phyloP scores from a whole-genome alignment of 2,329 filamentous ascomycete genomes.

The Mollisiaceae sp. region DNA sequence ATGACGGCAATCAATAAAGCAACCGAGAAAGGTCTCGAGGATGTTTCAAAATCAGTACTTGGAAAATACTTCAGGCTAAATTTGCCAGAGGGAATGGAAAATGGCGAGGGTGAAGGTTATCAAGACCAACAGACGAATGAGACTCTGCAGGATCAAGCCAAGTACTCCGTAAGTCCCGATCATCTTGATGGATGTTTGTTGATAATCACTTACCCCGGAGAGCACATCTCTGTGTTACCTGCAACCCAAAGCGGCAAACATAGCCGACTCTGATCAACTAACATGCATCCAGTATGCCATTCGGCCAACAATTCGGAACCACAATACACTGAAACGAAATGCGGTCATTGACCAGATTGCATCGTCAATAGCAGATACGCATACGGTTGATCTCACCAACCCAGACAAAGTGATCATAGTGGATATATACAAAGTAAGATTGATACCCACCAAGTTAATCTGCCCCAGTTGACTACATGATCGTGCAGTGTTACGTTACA shows the following conservation, averaged over 20 bases:
- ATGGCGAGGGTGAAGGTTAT: neutral
- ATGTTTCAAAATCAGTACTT: slow-evolving; percentile 67
- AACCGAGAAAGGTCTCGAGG: slow-evolving; percentile 69
- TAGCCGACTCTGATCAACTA: slow-evolving; percentile 16
- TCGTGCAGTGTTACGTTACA: slow-evolving; percentile 29
- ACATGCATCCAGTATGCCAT: slow-evolving; percentile 73
- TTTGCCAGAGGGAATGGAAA: slow-evolving; percentile 31
- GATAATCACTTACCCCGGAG: neutral
- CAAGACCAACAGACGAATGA: neutral
- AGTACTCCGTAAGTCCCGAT: slow-evolving; percentile 7
- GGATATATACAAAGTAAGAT: slow-evolving; percentile 76
- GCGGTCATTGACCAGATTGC: slow-evolving; percentile 73
- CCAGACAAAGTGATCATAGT: slow-evolving; percentile 81
- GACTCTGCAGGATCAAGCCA: neutral
- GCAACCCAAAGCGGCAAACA: slow-evolving; percentile 13
- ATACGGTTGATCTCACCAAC: slow-evolving; percentile 78
- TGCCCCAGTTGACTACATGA: neutral
- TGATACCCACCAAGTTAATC: neutral
- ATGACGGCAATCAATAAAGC: slow-evolving; percentile 64
- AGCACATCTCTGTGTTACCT: neutral
- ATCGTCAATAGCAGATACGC: slow-evolving; percentile 54
- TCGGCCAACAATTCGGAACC: slow-evolving; percentile 76
- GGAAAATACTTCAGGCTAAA: slow-evolving; percentile 59
- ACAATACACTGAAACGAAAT: slow-evolving; percentile 70
- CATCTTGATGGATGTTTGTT: neutral